These are phyloP conservation scores for Beauveria sp. DNA, from an alignment of 2,329 filamentous ascomycete species.

Conservation along the genomic window DNA sequence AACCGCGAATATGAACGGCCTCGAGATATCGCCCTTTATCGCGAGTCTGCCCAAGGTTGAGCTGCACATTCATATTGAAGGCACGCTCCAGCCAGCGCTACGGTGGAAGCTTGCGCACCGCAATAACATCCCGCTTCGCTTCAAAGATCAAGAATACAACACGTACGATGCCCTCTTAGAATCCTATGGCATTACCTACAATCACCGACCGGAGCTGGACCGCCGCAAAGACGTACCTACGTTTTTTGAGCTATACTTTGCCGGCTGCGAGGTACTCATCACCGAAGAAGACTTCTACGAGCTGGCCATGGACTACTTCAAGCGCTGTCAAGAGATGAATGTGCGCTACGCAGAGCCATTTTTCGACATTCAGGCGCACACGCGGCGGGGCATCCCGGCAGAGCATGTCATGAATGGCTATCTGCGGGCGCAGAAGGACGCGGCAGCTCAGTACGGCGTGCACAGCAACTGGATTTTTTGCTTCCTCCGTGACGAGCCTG, in stretches of 20 bases:
- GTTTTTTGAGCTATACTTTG: conserved; percentile 67
- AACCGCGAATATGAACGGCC: conserved; percentile 20
- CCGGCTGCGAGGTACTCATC: conserved; percentile 65
- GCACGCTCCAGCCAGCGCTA: conserved; percentile 58
- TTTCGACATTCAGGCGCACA: conserved; percentile 71
- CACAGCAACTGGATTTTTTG: conserved; percentile 61
- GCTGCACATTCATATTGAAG: conserved; percentile 72
- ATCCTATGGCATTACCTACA: conserved; percentile 55
- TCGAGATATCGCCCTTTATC: conserved; percentile 41
- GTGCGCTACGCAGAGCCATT: conserved; percentile 68
- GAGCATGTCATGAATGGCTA: conserved; percentile 56
- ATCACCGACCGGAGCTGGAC: conserved; percentile 30
- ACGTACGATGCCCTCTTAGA: conserved; percentile 49
- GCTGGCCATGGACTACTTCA: conserved; percentile 63
- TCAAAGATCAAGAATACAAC: conserved; percentile 41
- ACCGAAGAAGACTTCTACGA: conserved; percentile 62
- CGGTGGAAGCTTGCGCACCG: conserved; percentile 59
- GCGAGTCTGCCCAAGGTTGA: conserved; percentile 66
- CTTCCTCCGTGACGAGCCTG: conserved; percentile 60
- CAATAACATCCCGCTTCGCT: conserved; percentile 55
- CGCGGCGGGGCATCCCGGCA: conserved; percentile 52
- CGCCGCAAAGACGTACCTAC: conserved; percentile 28
- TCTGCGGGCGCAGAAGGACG: conserved; percentile 47
- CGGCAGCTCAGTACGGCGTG: conserved; percentile 53
- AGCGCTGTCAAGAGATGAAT: conserved; percentile 51